phyloP scores from a whole-genome alignment of 192 early-diverging fungal species.

The Coemansia biformis region DNA sequence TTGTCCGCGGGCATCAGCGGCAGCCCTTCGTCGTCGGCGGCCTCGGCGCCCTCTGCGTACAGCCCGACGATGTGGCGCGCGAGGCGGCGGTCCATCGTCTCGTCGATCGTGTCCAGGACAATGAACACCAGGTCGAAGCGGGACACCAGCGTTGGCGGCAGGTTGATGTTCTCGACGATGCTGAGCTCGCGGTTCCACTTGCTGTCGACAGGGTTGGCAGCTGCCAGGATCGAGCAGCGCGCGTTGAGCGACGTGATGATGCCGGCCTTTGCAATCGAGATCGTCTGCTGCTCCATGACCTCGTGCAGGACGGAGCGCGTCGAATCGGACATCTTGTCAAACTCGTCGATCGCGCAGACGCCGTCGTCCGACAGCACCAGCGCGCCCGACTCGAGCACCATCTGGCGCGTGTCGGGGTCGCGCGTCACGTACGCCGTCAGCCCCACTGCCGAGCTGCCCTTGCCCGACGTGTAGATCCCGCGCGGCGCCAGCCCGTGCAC shows the following conservation, averaged over 20 bases:
- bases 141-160: constrained; percentile 90
- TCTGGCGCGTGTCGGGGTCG: constrained; percentile 91
- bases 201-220: constrained; percentile 90
- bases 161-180: constrained; percentile 82
- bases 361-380: constrained; percentile 93
- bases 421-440: constrained; percentile 92
- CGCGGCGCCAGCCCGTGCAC: constrained; percentile 91
- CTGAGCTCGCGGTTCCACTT: constrained; percentile 79
- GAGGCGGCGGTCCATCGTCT: constrained; percentile 75
- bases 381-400: constrained; percentile 95
- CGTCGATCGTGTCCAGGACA: constrained; percentile 85
- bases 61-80: constrained; percentile 84
- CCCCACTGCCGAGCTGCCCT: constrained; percentile 93
- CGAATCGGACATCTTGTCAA: constrained; percentile 97
- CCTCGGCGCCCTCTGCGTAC: constrained; percentile 66
- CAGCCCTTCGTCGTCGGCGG: neutral
- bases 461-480: constrained; percentile 95
- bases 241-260: constrained; percentile 98
- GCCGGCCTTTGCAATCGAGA: constrained; percentile 97
- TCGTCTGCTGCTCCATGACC: constrained; percentile 99
- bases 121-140: constrained; percentile 93
- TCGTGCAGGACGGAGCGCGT: constrained; percentile 94
- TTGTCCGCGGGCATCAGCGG: constrained; percentile 62
- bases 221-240: constrained; percentile 88
- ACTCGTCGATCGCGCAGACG: constrained; percentile 97